Base-by-base conservation (phyloP, 371 early-diverging fungal genomes). In the Coemansia sp. region DNA sequence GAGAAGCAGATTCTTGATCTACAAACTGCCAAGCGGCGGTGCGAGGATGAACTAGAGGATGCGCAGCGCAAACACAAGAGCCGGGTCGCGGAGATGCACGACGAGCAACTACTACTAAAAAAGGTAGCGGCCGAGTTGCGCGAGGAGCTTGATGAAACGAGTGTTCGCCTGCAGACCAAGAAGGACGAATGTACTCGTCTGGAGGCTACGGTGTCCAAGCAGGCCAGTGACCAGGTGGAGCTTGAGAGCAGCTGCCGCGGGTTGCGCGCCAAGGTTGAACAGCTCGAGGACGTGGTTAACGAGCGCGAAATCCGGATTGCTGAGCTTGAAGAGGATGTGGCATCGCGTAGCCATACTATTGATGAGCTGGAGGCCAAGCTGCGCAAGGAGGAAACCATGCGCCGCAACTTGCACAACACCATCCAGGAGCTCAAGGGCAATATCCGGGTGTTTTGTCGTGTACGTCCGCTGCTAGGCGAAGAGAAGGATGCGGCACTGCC, bases 371-470 rank as follows among this genome's bases (percentile, higher is more conserved):
- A 94, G 64, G 66, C 69, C 29, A 83, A 86, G 56, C 67, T 94
- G 33, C 80, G 91, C 42, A 81, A 84, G 14, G 90, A 88, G 53
- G 98, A 98, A 69, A 86, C 82, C 3, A 69, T 83, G 4, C 85
- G 97, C 12, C 83, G 95, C 59, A 77, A 82, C 42, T 71, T 95
- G 31, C 98, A 98, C 80, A 96, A 98, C 69, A 89, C 88, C 0
- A 87, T 95, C 48, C 96, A 93, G 74, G 98, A 99, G 79, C 81
- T 99, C 40, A 97, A 97, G 75, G 99, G 99, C 44, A 94, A 97
- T 62, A 97, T 99, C 55, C 87, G 99, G 31, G 98, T 98, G 12
- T 96, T 99, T 75, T 98, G 98, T 77, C 81, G 99, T 46, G 91
- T 99, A 12, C 87, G 97, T 39, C 99, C 99, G 10, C 72, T 85